Evolutionary conservation across 345 rosid species (phyloP).

Genomic region (Melastoma malabathricum): DNA sequence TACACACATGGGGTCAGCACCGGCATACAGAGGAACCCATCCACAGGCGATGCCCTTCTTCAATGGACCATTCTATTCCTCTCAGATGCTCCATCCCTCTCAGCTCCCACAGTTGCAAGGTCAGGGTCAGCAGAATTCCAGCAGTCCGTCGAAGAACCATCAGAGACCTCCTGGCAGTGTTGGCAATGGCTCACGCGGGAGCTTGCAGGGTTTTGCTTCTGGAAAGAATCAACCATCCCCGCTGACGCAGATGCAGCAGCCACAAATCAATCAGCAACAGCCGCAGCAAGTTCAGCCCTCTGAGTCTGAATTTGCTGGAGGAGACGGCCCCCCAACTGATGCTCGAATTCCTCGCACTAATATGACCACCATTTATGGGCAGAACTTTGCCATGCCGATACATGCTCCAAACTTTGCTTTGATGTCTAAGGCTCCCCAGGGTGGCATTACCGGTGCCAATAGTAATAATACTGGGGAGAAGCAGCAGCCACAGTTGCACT

Average conservation of each 20-base stretch:
- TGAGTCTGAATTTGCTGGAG: slow-evolving; percentile 45
- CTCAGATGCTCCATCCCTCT: slow-evolving; percentile 80
- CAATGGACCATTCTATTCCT: slow-evolving; percentile 75
- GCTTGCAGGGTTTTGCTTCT: slow-evolving; percentile 54
- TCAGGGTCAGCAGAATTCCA: slow-evolving; percentile 58
- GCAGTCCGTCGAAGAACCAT: slow-evolving; percentile 62
- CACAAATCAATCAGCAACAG: slow-evolving; percentile 35
- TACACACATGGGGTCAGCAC: slow-evolving; percentile 66
- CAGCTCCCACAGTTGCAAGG: slow-evolving; percentile 50
- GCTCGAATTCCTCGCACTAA: slow-evolving; percentile 51
- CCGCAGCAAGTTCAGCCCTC: slow-evolving; percentile 45
- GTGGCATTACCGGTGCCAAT: slow-evolving; percentile 22
- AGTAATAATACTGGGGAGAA: slow-evolving; percentile 38
- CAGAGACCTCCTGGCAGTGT: slow-evolving; percentile 44
- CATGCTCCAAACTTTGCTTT: slow-evolving; percentile 57
- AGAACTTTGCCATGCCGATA: slow-evolving; percentile 50
- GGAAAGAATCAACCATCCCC: slow-evolving; percentile 45
- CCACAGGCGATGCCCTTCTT: slow-evolving; percentile 68
- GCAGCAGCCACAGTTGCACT: slow-evolving; percentile 32
- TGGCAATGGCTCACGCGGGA: slow-evolving; percentile 10
- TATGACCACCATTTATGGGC: slow-evolving; percentile 35
- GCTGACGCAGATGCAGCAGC: slow-evolving; percentile 22
- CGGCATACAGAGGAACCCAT: slow-evolving; percentile 62
- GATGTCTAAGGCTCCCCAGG: slow-evolving; percentile 44
- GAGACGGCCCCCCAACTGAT: slow-evolving; percentile 77